A percentile compares a stretch with the other conserved stretches of the same genome.
Evolutionary conservation across 2,329 filamentous ascomycete genomes (phyloP).

Genomic region (Mariannaea sp.): DNA sequence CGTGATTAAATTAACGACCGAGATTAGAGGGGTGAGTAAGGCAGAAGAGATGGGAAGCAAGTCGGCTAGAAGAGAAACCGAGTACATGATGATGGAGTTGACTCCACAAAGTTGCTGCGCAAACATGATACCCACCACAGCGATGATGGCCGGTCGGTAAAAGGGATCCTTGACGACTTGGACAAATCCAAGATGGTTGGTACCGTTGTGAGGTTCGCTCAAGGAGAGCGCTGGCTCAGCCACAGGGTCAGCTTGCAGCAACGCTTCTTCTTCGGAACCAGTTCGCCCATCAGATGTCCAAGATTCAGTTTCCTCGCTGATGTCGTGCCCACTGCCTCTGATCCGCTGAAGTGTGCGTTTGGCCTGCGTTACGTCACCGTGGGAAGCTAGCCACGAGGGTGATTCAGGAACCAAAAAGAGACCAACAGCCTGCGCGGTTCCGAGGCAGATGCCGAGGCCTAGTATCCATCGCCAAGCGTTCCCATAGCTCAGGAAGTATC

Average conservation of each 20-base stretch:
- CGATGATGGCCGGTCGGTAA: slow-evolving; percentile 75
- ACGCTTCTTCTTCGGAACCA: slow-evolving; percentile 69
- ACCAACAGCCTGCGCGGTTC: slow-evolving; percentile 67
- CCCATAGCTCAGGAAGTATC: slow-evolving; percentile 83
- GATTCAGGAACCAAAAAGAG: slow-evolving; percentile 84
- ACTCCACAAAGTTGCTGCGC: slow-evolving; percentile 92
- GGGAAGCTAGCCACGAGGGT: slow-evolving; percentile 82
- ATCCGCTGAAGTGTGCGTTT: slow-evolving; percentile 74
- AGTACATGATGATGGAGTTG: slow-evolving; percentile 99
- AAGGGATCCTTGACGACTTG: slow-evolving; percentile 69
- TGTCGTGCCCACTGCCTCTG: slow-evolving; percentile 69
- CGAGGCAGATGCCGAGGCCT: slow-evolving; percentile 71
- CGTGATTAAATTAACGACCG: slow-evolving; percentile 81
- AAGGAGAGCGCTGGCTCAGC: slow-evolving; percentile 27
- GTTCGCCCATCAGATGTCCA: slow-evolving; percentile 57
- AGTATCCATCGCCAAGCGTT: slow-evolving; percentile 85
- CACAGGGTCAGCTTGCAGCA: slow-evolving; percentile 54
- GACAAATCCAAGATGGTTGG: slow-evolving; percentile 61
- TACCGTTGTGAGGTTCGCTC: slow-evolving; percentile 14
- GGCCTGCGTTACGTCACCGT: slow-evolving; percentile 63
- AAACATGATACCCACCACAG: slow-evolving; percentile 88
- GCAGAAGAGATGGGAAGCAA: slow-evolving; percentile 82
- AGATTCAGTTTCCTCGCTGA: slow-evolving; percentile 71
- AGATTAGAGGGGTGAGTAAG: slow-evolving; percentile 85
- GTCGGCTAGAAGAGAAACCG: slow-evolving; percentile 82